Evolutionary conservation across 331 rosid genomes (phyloP), one percentile per base, ranked within the genome.

Genomic region (Telfairia occidentalis): DNA sequence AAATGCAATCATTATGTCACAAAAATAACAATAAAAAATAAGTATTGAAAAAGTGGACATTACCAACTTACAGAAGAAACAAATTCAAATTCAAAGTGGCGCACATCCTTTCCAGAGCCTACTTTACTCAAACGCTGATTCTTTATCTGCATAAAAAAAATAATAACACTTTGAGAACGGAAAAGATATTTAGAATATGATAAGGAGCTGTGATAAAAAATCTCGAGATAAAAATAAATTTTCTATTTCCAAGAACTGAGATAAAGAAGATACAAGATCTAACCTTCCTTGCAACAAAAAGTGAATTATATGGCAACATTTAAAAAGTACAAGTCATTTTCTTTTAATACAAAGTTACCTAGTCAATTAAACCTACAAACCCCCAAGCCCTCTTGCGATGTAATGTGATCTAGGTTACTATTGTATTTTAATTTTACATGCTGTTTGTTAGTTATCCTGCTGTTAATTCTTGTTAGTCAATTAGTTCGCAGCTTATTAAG

Each of bases 41-140:
- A 35, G 37, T 58, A 26, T 59, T 13, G 35, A 59, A 57, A 30
- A 59, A 28, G 16, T 42, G 55, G 32, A 29, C 71, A 40, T 11
- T 58, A 75, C 77, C 34, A 80, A 79, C 92, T 85, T 85, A 91
- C 98, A 74, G 83, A 75, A 61, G 92, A 85, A 77, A 85, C 81
- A 87, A 81, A 86, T 82, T 93, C 91, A 81, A 93, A 89, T 85
- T 93, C 96, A 49, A 88, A 83, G 87, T 89, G 97, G 65, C 89
- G 90, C 76, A 89, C 96, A 72, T 91, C 92, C 83, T 90, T 88
- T 83, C 81, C 92, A 59, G 73, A 67, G 78, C 83, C 86, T 80
- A 86, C 81, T 81, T 70, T 88, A 66, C 95, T 81, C 84, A 94
- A 76, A 37, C 76, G 87, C 74, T 85, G 90, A 78, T 91, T 94